Percentiles rank a stretch among this genome's conserved stretches.
These are phyloP conservation scores for Chytriomyces sp. DNA, from an alignment of 192 early-diverging fungal genomes.

Conservation along the genomic window DNA sequence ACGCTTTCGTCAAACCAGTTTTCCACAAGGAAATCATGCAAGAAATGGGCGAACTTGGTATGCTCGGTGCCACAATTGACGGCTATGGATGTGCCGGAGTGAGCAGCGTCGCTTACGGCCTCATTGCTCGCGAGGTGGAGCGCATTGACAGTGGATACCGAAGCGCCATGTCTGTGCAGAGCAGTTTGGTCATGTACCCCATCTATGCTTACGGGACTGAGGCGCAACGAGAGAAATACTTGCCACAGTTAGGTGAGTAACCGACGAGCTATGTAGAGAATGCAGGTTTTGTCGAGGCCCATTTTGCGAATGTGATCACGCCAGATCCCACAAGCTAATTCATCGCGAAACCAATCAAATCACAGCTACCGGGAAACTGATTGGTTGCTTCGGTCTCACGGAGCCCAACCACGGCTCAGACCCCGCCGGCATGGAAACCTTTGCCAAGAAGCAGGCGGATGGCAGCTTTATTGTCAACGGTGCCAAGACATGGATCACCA, in stretches of 20 bases:
- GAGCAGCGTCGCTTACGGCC: constrained; percentile 93
- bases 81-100: constrained; percentile 97
- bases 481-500: constrained; percentile 98
- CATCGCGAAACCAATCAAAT: too few species aligned
- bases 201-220: constrained; percentile 93
- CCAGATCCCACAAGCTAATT: too few species aligned
- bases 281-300: too few species aligned
- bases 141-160: constrained; percentile 94
- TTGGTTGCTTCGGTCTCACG: constrained; percentile 94
- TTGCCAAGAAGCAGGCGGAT: constrained; percentile 69
- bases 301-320: too few species aligned
- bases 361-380: constrained; percentile 79
- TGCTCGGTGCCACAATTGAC: constrained; percentile 91
- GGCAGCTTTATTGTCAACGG: constrained; percentile 81
- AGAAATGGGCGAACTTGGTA: constrained; percentile 92
- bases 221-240: constrained; percentile 86
- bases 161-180: constrained; percentile 97
- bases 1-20: too few species aligned
- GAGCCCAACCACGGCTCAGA: constrained; percentile 98
- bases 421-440: constrained; percentile 90
- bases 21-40: constrained; percentile 89
- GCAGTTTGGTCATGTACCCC: constrained; percentile 96
- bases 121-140: constrained; percentile 96
- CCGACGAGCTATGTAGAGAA: too few species aligned
- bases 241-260: constrained; percentile 84